Conservation (phyloP, 2,329 filamentous ascomycete genomes). For the Fusarium solani-melongenae region DNA sequence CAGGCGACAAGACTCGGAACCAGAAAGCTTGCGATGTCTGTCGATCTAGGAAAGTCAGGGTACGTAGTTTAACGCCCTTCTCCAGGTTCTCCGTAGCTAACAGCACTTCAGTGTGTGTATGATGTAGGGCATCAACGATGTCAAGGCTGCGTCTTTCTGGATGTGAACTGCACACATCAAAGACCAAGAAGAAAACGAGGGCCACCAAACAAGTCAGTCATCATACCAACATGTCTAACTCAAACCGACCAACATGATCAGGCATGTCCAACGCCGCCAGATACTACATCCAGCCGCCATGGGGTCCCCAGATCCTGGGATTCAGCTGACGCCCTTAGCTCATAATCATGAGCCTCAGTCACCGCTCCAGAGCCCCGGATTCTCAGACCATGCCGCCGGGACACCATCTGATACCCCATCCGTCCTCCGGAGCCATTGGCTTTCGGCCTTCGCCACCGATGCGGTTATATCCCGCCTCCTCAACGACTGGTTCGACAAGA, state of each 20-base stretch:
- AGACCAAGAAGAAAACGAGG: constrained; percentile 37
- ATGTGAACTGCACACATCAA: constrained; percentile 33
- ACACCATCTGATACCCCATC: background rate
- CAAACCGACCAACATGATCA: background rate
- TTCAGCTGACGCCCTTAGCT: background rate
- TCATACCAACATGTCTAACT: background rate
- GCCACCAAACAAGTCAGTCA: constrained; percentile 32
- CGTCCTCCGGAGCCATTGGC: constrained; percentile 12
- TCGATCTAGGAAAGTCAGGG: constrained; percentile 39
- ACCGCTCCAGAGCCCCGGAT: constrained; percentile 13
- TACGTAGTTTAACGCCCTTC: background rate
- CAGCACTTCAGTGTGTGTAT: constrained; percentile 29
- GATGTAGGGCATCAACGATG: constrained; percentile 11
- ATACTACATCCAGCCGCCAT: background rate
- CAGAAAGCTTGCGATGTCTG: constrained; percentile 40
- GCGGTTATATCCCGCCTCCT: constrained; percentile 35
- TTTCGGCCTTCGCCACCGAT: constrained; percentile 31
- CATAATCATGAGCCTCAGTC: constrained; percentile 1
- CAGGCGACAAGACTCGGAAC: constrained; percentile 20
- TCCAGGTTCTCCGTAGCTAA: background rate
- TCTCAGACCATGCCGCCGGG: background rate
- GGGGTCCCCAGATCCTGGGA: background rate
- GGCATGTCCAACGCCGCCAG: constrained; percentile 11
- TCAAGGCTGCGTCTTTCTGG: constrained; percentile 32
- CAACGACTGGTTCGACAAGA: constrained; percentile 49